Evolutionary conservation across 495 filamentous ascomycete genomes (phyloP).

Genomic region (Terfezia claveryi): DNA sequence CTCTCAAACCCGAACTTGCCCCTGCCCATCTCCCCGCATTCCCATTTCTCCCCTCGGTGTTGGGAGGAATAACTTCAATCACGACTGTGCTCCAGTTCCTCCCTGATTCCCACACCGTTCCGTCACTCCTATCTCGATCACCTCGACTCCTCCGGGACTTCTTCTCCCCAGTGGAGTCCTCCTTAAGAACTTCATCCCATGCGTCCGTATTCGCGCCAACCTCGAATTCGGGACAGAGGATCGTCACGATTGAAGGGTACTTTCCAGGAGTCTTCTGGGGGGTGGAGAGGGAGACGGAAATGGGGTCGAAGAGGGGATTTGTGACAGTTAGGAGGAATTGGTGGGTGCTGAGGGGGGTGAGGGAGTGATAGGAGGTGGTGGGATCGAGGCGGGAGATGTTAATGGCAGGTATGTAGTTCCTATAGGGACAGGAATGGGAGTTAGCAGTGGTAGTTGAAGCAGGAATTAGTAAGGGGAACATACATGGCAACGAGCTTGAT

Average conservation of each 20-base stretch:
- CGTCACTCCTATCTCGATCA: conserved; percentile 39
- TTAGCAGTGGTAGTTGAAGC: conserved; percentile 26
- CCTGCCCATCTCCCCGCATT: conserved; percentile 7
- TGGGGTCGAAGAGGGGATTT: conserved; percentile 81
- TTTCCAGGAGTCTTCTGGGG: conserved; percentile 58
- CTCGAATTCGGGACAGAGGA: conserved; percentile 85
- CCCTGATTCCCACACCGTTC: conserved; percentile 85
- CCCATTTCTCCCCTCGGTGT: conserved; percentile 13
- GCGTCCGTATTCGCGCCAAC: conserved; percentile 88
- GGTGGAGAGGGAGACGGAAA: conserved; percentile 71
- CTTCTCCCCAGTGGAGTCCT: conserved; percentile 16
- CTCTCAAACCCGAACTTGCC: conserved; percentile 10
- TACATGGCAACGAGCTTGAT: conserved; percentile 74
- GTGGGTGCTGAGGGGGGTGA: conserved; percentile 44
- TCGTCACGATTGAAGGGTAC: conserved; percentile 59
- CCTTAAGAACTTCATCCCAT: conserved; percentile 72
- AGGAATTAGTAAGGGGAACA: conserved; percentile 52
- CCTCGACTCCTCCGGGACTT: conserved; percentile 16
- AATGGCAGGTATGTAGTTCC: conserved; percentile 66
- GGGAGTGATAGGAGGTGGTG: conserved; percentile 18
- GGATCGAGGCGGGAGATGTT: conserved; percentile 41
- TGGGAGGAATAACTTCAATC: conserved; percentile 66
- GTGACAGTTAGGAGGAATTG: conserved; percentile 75
- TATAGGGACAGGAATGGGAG: background rate
- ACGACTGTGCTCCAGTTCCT: conserved; percentile 90